A percentile compares a stretch with the other conserved stretches of the same genome.
Evolutionary conservation across 2,329 filamentous ascomycete species (phyloP).

Genomic region (Diaporthe caulivora): DNA sequence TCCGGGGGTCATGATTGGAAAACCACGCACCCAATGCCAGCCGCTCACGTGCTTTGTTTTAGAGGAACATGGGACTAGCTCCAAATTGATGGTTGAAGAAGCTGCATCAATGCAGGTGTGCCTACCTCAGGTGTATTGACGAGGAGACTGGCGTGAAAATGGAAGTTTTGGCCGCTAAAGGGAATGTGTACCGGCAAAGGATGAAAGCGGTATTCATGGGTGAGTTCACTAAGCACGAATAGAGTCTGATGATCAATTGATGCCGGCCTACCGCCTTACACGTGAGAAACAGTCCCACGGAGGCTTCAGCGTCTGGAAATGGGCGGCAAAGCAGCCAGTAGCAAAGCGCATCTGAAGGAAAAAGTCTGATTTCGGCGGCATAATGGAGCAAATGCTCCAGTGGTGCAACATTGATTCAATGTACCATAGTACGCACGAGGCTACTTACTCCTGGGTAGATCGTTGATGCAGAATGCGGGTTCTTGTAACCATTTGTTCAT

Average conservation of each 20-base stretch:
- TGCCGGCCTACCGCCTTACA: neutral
- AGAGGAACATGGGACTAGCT: neutral
- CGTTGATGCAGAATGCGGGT: no score
- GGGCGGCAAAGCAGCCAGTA: neutral
- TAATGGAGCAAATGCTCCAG: no score
- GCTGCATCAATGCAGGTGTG: accelerated
- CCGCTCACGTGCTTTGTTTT: no score
- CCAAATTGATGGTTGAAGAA: no score
- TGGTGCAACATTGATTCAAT: no score
- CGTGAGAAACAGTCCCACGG: neutral
- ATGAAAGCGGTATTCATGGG: no score
- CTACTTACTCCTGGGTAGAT: no score
- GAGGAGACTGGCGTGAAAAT: neutral
- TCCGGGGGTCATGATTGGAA: neutral
- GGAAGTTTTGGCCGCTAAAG: neutral
- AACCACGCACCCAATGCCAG: no score
- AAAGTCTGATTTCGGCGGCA: no score
- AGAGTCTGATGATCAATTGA: neutral
- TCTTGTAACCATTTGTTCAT: no score
- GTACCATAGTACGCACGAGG: no score
- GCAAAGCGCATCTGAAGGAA: no score
- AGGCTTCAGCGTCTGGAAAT: neutral
- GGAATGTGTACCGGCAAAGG: neutral
- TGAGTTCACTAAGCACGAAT: neutral
- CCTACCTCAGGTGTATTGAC: accelerated